Evolutionary conservation across 345 rosid species (phyloP).

Genomic region (Hibiscus trionum): DNA sequence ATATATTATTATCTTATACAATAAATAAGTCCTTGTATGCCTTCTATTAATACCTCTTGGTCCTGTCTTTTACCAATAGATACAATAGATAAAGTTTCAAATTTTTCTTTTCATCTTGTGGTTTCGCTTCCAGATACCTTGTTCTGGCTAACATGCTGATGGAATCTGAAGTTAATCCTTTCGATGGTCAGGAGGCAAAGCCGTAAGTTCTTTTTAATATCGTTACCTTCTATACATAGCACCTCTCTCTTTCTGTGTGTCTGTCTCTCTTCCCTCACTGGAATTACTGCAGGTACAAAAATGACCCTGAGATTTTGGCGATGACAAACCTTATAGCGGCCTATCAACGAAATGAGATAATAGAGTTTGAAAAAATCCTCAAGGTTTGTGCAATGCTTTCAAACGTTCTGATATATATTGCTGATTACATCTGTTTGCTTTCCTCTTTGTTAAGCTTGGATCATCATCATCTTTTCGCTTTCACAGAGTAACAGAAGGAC

Average conservation of each 20-base stretch:
- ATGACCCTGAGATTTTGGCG: constrained; percentile 97
- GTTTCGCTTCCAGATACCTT: constrained; percentile 50
- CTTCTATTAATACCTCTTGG: not conserved
- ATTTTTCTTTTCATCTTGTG: not conserved
- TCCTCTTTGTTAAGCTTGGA: not conserved
- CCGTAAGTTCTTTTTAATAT: constrained; percentile 55
- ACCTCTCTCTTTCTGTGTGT: not conserved
- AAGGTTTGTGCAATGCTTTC: constrained; percentile 42
- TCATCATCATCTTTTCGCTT: not conserved
- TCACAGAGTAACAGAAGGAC: constrained; percentile 79
- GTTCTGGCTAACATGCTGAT: constrained; percentile 99
- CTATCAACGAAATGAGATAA: constrained; percentile 89
- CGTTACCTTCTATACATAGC: not conserved
- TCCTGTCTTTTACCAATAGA: not conserved
- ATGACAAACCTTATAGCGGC: constrained; percentile 98
- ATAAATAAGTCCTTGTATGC: not conserved
- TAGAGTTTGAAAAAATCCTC: constrained; percentile 95
- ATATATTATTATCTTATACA: not conserved
- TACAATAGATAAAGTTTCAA: not conserved
- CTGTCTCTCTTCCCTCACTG: not conserved
- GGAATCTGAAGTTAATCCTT: constrained; percentile 99
- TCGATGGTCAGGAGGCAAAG: constrained; percentile 98
- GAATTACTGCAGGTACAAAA: constrained; percentile 62
- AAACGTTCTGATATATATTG: not conserved
- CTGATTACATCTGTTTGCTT: not conserved